These are phyloP conservation scores for Secale cereale DNA, from an alignment of 176 grass and related monocot genomes.

Conservation along the genomic window DNA sequence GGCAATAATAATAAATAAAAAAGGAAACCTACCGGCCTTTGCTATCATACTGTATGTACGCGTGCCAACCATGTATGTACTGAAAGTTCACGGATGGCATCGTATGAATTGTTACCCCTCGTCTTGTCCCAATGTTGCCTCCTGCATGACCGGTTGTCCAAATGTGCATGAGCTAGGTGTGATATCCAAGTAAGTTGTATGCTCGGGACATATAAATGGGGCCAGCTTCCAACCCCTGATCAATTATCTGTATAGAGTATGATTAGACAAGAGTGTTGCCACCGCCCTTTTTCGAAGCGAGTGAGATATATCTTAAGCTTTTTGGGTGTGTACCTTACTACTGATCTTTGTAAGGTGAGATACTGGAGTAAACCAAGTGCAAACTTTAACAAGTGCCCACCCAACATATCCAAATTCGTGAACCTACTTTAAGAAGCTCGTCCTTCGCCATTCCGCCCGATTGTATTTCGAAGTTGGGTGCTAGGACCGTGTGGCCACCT, in stretches of 20 bases:
- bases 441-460: background rate
- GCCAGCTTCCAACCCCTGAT: background rate
- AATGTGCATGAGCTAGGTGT: too few relatives aligned
- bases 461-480: too few relatives aligned
- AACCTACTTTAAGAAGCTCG: background rate
- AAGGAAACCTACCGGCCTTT: too few relatives aligned
- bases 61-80: too few relatives aligned
- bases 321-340: background rate
- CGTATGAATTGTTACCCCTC: too few relatives aligned
- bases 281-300: background rate
- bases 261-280: background rate
- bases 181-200: background rate
- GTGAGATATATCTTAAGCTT: background rate
- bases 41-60: too few relatives aligned
- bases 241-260: background rate
- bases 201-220: background rate
- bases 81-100: too few relatives aligned
- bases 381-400: background rate
- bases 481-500: too few relatives aligned
- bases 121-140: too few relatives aligned
- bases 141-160: too few relatives aligned
- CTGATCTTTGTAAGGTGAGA: background rate
- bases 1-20: too few relatives aligned
- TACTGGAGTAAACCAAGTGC: background rate
- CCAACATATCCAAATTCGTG: background rate